These are phyloP conservation scores for Gardenia jasminoides DNA, from an alignment of 257 asterid genomes.

Conservation along the genomic window DNA sequence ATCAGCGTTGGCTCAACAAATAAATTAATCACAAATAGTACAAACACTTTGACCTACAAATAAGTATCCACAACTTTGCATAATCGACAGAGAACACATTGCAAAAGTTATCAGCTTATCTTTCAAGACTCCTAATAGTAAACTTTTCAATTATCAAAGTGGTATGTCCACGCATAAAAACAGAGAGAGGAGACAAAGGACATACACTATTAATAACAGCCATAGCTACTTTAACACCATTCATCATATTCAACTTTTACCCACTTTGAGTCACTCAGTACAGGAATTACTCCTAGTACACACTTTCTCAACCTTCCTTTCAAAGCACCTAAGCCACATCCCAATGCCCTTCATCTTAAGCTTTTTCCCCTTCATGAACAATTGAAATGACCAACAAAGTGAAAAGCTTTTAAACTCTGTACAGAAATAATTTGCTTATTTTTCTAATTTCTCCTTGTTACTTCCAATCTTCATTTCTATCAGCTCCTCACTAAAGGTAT, in stretches of 20 bases:
- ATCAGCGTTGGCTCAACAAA: background rate
- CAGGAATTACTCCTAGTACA: background rate
- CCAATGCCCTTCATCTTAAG: background rate
- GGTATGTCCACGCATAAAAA: background rate
- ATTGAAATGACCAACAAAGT: background rate
- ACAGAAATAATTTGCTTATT: background rate
- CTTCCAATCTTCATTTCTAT: background rate
- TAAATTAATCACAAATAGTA: background rate
- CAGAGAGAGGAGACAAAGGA: background rate
- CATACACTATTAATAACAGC: background rate
- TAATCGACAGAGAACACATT: background rate
- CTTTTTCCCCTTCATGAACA: background rate
- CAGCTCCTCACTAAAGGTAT: background rate
- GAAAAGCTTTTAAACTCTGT: background rate
- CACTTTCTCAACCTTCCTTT: background rate
- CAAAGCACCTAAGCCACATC: background rate
- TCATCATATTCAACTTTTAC: conserved; percentile 1
- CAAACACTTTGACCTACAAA: too few species aligned
- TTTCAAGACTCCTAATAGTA: background rate
- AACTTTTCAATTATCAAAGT: background rate
- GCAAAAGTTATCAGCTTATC: background rate
- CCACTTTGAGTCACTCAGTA: background rate
- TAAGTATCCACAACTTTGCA: background rate
- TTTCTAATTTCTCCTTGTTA: background rate
- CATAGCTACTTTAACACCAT: background rate